phyloP scores from a whole-genome alignment of 768 basidiomycete genomes.

The Tricholoma bakamatsutake region DNA sequence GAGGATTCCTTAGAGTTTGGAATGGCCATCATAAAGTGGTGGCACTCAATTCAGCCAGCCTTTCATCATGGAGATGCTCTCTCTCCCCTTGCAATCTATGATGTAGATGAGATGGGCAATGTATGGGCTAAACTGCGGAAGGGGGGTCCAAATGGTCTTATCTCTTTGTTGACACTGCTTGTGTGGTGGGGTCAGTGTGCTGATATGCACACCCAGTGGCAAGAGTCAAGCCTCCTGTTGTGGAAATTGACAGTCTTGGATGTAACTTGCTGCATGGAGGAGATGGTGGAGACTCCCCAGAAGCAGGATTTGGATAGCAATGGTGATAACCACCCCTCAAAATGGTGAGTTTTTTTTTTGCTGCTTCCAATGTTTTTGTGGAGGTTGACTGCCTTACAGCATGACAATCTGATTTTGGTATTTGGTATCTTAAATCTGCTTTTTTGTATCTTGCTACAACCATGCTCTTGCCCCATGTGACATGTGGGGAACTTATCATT shows the following conservation, averaged over 20 bases:
- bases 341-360: background rate
- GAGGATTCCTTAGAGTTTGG: constrained; percentile 12
- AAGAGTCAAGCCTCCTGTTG: background rate
- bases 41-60: constrained; percentile 10
- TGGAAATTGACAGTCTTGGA: constrained; percentile 4
- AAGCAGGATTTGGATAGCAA: background rate
- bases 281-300: background rate
- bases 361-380: background rate
- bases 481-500: too few species aligned
- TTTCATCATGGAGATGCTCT: background rate
- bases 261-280: constrained; percentile 1
- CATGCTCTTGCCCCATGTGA: background rate
- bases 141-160: constrained; percentile 5
- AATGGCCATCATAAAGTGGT: constrained; percentile 9
- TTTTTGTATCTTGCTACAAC: background rate
- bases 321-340: background rate
- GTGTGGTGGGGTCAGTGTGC: constrained; percentile 9
- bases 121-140: constrained; percentile 3
- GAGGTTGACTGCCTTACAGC: background rate
- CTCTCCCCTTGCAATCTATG: background rate
- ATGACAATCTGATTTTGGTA: background rate
- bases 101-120: background rate
- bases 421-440: background rate
- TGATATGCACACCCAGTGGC: background rate
- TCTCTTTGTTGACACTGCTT: constrained; percentile 4